phyloP scores from a whole-genome alignment of 2,329 filamentous ascomycete species.

The Sphaerulina vaccinii region DNA sequence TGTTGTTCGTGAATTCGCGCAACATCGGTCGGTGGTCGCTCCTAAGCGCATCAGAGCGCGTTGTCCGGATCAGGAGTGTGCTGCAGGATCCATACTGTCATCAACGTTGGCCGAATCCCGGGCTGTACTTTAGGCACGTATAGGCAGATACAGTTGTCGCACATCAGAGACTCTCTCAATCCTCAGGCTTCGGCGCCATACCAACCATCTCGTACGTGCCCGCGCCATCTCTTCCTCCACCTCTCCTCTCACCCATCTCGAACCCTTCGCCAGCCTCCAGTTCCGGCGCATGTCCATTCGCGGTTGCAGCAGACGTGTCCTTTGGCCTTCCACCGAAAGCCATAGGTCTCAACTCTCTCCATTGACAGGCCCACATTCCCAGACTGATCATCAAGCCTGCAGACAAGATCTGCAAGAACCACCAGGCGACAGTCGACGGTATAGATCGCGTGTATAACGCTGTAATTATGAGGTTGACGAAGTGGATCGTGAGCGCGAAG shows the following conservation, averaged over 20 bases:
- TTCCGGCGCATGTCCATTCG: constrained; percentile 20
- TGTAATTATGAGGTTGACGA: constrained; percentile 75
- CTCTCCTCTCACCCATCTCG: constrained; percentile 41
- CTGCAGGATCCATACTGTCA: no score
- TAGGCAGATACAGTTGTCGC: not conserved
- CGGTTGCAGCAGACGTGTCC: constrained; percentile 21
- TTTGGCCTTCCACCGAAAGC: constrained; percentile 67
- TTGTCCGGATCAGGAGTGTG: no score
- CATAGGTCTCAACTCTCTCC: constrained; percentile 84
- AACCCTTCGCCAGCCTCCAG: constrained; percentile 41
- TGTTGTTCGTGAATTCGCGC: no score
- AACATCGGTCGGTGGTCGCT: no score
- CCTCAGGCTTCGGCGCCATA: constrained; percentile 38
- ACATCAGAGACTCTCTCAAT: constrained; percentile 15
- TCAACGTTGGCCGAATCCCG: no score
- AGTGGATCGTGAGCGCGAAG: constrained; percentile 86
- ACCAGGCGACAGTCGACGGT: constrained; percentile 82
- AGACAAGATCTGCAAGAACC: constrained; percentile 65
- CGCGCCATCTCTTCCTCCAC: constrained; percentile 45
- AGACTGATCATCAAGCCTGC: constrained; percentile 64
- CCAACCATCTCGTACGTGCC: constrained; percentile 51
- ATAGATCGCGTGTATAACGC: constrained; percentile 74
- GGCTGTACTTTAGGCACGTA: no score
- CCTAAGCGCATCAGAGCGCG: no score
- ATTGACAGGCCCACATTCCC: constrained; percentile 88